Percentiles rank a stretch among this genome's conserved stretches.
Evolutionary conservation across 306 rosid genomes (phyloP).

Genomic region (Trichosanthes cucumerina): DNA sequence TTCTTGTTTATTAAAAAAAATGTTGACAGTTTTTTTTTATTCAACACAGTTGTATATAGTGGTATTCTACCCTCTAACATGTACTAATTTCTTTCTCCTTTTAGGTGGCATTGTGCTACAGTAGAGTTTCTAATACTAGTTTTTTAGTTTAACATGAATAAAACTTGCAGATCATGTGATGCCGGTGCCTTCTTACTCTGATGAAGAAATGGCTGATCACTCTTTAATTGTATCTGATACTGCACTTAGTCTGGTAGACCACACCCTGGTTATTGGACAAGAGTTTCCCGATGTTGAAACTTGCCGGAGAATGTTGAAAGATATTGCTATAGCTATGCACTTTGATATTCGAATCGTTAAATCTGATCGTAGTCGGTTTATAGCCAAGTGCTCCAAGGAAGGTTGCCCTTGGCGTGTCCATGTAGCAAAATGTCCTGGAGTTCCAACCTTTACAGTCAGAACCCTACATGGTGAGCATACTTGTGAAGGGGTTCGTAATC

Average conservation of each 20-base stretch:
- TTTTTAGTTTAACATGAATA: not conserved
- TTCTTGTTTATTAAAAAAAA: not conserved
- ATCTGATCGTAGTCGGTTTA: conserved; percentile 96
- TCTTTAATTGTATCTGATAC: conserved; percentile 37
- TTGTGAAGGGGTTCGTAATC: conserved; percentile 89
- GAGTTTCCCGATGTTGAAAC: conserved; percentile 98
- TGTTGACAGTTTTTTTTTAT: not conserved
- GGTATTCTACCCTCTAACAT: not conserved
- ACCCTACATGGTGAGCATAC: conserved; percentile 89
- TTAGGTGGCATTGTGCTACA: not conserved
- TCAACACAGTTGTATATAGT: not conserved
- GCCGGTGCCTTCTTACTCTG: conserved; percentile 15
- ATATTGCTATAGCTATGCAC: conserved; percentile 90
- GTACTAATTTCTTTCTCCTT: not conserved
- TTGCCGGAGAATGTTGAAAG: conserved; percentile 90
- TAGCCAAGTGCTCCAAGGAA: conserved; percentile 98
- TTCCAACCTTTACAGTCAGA: conserved; percentile 83
- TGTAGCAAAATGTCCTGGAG: conserved; percentile 97
- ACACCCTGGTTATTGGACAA: conserved; percentile 67
- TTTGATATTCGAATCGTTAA: conserved; percentile 96
- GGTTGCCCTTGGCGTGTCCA: conserved; percentile 99
- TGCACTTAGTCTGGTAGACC: conserved; percentile 33
- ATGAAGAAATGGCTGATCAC: conserved; percentile 57
- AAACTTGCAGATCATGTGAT: not conserved
- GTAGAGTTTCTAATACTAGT: not conserved